phyloP scores from a whole-genome alignment of 2,329 filamentous ascomycete species.

The Curvularia spicifera region DNA sequence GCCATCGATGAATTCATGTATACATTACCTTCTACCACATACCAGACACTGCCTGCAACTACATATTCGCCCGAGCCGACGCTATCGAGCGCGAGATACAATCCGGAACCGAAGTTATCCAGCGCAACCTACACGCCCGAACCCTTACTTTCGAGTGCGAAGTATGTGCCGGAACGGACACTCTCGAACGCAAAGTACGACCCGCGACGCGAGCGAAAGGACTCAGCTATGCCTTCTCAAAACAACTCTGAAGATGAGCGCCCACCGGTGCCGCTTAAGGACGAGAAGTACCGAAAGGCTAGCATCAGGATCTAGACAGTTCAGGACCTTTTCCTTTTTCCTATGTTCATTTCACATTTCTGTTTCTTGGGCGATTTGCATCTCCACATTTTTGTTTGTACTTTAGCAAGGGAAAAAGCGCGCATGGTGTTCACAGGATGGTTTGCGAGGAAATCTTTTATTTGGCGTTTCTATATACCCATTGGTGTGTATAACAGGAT shows the following conservation, averaged over 20 bases:
- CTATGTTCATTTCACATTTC: neutral
- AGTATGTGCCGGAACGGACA: constrained; percentile 13
- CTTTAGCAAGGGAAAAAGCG: neutral
- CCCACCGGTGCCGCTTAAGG: constrained; percentile 14
- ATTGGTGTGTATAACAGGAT: neutral
- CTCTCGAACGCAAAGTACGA: constrained; percentile 15
- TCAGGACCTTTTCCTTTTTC: neutral
- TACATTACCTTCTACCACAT: constrained; percentile 24
- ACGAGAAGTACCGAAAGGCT: constrained; percentile 17
- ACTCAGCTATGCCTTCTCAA: constrained; percentile 28
- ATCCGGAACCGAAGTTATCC: constrained; percentile 1
- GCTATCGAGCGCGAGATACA: constrained; percentile 19
- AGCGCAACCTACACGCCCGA: constrained; percentile 1
- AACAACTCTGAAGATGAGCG: constrained; percentile 4
- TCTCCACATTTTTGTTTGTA: neutral
- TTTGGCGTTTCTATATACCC: constrained; percentile 1
- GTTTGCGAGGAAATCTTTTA: neutral
- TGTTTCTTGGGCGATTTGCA: neutral
- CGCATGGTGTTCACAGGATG: neutral
- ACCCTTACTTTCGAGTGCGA: constrained; percentile 15
- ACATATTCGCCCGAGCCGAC: constrained; percentile 18
- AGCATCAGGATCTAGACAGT: neutral
- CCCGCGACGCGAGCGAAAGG: constrained; percentile 26
- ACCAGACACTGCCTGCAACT: constrained; percentile 22
- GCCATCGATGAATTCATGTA: constrained; percentile 36